Percentiles rank a stretch among this genome's conserved stretches.
These are phyloP conservation scores for Thalia dealbata DNA, from an alignment of 176 grass and related monocot species.

Conservation along the genomic window DNA sequence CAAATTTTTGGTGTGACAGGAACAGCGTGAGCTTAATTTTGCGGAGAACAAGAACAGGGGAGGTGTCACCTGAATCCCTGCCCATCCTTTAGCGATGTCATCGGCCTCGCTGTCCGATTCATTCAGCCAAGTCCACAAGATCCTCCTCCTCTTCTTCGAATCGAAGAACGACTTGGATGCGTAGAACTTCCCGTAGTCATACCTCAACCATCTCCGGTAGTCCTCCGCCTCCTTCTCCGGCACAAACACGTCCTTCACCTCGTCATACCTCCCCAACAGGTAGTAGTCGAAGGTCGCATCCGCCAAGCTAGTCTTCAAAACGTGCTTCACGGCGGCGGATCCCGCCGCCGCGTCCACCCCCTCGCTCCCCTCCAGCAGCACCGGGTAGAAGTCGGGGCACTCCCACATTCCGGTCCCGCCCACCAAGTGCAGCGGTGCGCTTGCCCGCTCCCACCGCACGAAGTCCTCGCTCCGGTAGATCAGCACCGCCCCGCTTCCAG, in stretches of 20 bases:
- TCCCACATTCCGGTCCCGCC: slow-evolving; percentile 24
- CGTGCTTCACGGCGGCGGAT: slow-evolving; percentile 28
- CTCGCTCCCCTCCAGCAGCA: slow-evolving; percentile 22
- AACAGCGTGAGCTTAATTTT: too few relatives aligned
- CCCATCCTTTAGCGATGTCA: slow-evolving; percentile 64
- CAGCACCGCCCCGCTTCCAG: slow-evolving; percentile 21
- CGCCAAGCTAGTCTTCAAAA: slow-evolving; percentile 64
- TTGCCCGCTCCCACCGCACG: slow-evolving; percentile 31
- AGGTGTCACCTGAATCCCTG: slow-evolving; percentile 60
- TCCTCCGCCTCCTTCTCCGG: slow-evolving; percentile 47
- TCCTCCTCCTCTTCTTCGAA: slow-evolving; percentile 39
- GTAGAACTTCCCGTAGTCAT: slow-evolving; percentile 82
- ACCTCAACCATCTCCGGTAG: slow-evolving; percentile 44
- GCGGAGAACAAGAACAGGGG: neutral
- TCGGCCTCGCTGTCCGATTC: slow-evolving; percentile 54
- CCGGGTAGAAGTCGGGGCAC: slow-evolving; percentile 73
- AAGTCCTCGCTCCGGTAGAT: slow-evolving; percentile 49
- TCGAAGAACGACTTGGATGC: slow-evolving; percentile 85
- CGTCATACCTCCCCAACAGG: slow-evolving; percentile 56
- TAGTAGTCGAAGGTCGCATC: slow-evolving; percentile 42
- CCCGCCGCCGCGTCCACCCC: slow-evolving; percentile 27
- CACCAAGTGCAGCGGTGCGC: slow-evolving; percentile 26
- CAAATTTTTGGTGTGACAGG: neutral
- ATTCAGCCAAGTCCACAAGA: slow-evolving; percentile 69
- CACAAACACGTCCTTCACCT: slow-evolving; percentile 41